Evolutionary conservation across 1,284 basidiomycete species (phyloP), one percentile per base, ranked within the genome.

Genomic region (Leccinum griseonigrum): DNA sequence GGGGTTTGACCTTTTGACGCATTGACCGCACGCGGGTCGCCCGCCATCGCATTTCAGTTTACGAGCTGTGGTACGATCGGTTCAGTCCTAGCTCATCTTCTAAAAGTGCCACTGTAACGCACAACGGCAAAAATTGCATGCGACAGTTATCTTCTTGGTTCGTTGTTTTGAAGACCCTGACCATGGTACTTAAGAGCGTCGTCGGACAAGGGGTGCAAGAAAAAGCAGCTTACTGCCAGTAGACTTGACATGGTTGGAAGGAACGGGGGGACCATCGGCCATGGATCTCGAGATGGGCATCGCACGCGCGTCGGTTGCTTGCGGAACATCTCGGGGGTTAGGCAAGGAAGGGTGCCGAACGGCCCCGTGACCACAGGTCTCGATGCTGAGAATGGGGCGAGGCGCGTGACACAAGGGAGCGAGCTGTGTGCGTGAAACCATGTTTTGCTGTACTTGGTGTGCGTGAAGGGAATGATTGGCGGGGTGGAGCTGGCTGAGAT

Each of bases 121-220:
- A 92, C 90, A 92, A 64, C 90, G 86, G 77, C 90, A 92, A 75
- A 92, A 92, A 74, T 92, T 91, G 78, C 90, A 92, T 55, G 90
- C 90, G 56, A 92, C 89, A 18, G 87, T 90, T 60, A 91, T 92
- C 76, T 92, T 92, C 79, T 91, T 91, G 53, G 85, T 81, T 59
- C 88, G 81, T 66, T 82, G 81, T 67, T 83, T 86, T 69, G 81
- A 75, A 31, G 78, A 76, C 67, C 76, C 79, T 67, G 60, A 38
- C 8, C 22, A 61, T 59, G 6, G 52, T 32, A 52, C 51, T 60
- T 54, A 54, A 62, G 56, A 34, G 53, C 29, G 54, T 59, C 40
- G 53, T 57, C 60, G 43, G 53, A 51, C 26, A 52, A 64, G 43
- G 26, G 56, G 36, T 34, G 56, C n/a, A 46, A 60, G 62, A n/a